Conservation (phyloP, 2,329 filamentous ascomycete species). For the Neopestalotiopsis sp. region DNA sequence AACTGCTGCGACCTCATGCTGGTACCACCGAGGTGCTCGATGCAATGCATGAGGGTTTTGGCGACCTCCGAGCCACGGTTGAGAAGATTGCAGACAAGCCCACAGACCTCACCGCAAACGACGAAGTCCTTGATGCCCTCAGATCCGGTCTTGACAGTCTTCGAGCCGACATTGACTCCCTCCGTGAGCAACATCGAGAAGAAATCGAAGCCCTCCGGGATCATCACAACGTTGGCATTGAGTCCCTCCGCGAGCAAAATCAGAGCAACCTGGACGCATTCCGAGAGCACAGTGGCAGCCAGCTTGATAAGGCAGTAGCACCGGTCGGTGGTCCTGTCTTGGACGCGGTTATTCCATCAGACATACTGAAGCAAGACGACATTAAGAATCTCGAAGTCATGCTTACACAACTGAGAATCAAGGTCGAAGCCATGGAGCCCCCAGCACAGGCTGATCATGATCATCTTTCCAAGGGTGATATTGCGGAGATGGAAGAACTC, state of each 20-base stretch:
- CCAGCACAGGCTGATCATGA: slow-evolving; percentile 38
- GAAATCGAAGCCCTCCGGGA: slow-evolving; percentile 71
- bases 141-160: slow-evolving; percentile 81
- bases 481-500: slow-evolving; percentile 39
- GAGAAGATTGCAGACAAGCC: slow-evolving; percentile 81
- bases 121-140: slow-evolving; percentile 88
- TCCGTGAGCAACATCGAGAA: slow-evolving; percentile 73
- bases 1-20: slow-evolving; percentile 69
- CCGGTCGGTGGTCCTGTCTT: slow-evolving; percentile 56
- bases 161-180: slow-evolving; percentile 75
- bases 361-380: slow-evolving; percentile 69
- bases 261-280: slow-evolving; percentile 74
- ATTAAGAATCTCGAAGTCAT: slow-evolving; percentile 86
- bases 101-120: slow-evolving; percentile 79
- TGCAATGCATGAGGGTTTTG: slow-evolving; percentile 85
- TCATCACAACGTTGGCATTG: slow-evolving; percentile 69
- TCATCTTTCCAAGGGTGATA: slow-evolving; percentile 45
- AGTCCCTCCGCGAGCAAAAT: slow-evolving; percentile 60
- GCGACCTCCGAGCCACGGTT: slow-evolving; percentile 76
- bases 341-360: slow-evolving; percentile 52
- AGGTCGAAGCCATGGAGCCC: slow-evolving; percentile 78
- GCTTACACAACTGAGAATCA: slow-evolving; percentile 80
- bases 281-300: slow-evolving; percentile 43
- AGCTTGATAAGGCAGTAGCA: slow-evolving; percentile 34
- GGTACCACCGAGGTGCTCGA: slow-evolving; percentile 90